These are phyloP conservation scores for Geoglossum glabrum DNA, from an alignment of 495 filamentous ascomycete species.

Conservation along the genomic window DNA sequence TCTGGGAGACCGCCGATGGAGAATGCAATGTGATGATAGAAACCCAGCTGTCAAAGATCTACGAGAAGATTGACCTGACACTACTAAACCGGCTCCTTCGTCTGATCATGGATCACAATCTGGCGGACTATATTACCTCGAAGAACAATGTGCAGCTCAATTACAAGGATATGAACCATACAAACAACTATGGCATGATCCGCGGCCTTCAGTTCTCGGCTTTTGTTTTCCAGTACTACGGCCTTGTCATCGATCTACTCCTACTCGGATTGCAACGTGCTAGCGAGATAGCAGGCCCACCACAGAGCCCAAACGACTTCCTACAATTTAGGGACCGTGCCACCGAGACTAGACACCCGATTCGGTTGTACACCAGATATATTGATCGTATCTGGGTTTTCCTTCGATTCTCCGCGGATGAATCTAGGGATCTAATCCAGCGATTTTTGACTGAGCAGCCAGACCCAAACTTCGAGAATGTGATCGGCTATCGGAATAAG, in stretches of 20 bases:
- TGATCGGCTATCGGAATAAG: slow-evolving; percentile 97
- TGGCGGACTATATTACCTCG: slow-evolving; percentile 96
- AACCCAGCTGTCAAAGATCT: slow-evolving; percentile 93
- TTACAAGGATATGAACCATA: slow-evolving; percentile 99
- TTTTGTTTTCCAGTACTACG: slow-evolving; percentile 98
- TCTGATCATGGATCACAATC: slow-evolving; percentile 98
- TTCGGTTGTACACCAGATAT: slow-evolving; percentile 89
- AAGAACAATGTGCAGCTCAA: slow-evolving; percentile 99
- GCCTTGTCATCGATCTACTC: slow-evolving; percentile 82
- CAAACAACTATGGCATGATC: slow-evolving; percentile 96
- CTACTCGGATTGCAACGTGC: slow-evolving; percentile 86
- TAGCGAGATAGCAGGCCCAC: slow-evolving; percentile 93
- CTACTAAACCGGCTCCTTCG: slow-evolving; percentile 81
- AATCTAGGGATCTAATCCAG: slow-evolving; percentile 90
- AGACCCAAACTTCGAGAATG: slow-evolving; percentile 98
- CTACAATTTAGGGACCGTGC: slow-evolving; percentile 86
- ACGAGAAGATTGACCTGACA: slow-evolving; percentile 98
- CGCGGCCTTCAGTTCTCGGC: slow-evolving; percentile 93
- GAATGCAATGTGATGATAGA: slow-evolving; percentile 99
- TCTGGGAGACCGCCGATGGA: slow-evolving; percentile 88
- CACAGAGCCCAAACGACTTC: slow-evolving; percentile 92
- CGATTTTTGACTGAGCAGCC: slow-evolving; percentile 96
- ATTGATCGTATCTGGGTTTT: slow-evolving; percentile 99
- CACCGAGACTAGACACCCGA: slow-evolving; percentile 82
- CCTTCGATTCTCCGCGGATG: slow-evolving; percentile 79